These are phyloP conservation scores for Neurospora sp. DNA, from an alignment of 495 filamentous ascomycete species.

Conservation along the genomic window DNA sequence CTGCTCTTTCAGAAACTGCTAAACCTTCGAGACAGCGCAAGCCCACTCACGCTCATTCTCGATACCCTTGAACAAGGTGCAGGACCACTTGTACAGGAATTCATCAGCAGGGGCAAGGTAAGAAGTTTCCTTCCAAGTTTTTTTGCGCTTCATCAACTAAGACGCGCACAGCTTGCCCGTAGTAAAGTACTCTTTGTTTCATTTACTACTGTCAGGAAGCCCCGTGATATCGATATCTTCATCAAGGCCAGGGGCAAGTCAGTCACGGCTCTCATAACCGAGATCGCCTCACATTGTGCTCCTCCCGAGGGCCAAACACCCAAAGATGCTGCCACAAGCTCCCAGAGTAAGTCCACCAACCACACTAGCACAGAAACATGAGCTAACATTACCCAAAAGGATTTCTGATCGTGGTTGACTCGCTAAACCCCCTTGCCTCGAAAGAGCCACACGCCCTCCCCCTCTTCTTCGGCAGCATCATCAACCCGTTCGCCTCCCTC, in stretches of 20 bases:
- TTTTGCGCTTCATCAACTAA: slow-evolving; percentile 1
- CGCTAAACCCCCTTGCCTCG: slow-evolving; percentile 42
- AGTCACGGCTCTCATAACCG: slow-evolving; percentile 37
- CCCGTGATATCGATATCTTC: slow-evolving; percentile 48
- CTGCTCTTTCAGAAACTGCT: slow-evolving; percentile 79
- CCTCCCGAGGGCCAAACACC: slow-evolving; percentile 23
- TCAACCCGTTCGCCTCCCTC: slow-evolving; percentile 44
- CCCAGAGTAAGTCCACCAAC: slow-evolving; percentile 28
- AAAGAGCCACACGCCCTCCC: slow-evolving; percentile 32
- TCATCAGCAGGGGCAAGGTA: slow-evolving; percentile 66
- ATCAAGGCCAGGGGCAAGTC: slow-evolving; percentile 52
- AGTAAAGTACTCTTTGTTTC: slow-evolving; percentile 62
- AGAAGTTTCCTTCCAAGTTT: slow-evolving; percentile 1
- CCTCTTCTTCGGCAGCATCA: slow-evolving; percentile 43
- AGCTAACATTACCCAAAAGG: slow-evolving; percentile 30
- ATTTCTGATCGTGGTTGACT: slow-evolving; percentile 53
- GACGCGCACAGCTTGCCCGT: slow-evolving; percentile 30
- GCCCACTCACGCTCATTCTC: slow-evolving; percentile 75
- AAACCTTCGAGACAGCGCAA: slow-evolving; percentile 63
- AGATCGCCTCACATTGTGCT: slow-evolving; percentile 44
- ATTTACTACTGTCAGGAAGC: slow-evolving; percentile 56
- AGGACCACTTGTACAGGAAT: slow-evolving; percentile 59
- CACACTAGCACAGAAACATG: slow-evolving; percentile 8
- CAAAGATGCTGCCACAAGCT: slow-evolving; percentile 7
- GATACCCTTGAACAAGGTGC: slow-evolving; percentile 80